Base-by-base conservation (phyloP, 2,329 filamentous ascomycete species). In the Ophiosphaerella herpotricha region DNA sequence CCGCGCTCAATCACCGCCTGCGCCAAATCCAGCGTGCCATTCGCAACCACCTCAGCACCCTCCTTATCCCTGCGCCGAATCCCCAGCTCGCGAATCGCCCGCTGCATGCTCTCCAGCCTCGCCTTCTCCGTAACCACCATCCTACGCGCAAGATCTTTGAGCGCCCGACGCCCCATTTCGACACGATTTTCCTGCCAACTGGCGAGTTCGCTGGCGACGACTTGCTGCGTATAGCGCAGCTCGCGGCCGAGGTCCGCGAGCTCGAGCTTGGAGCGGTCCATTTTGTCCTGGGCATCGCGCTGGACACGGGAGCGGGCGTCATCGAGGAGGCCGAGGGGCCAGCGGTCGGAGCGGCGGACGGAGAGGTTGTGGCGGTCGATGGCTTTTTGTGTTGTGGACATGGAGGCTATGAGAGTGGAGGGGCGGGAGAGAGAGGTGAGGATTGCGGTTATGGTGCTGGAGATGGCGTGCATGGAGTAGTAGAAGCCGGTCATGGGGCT, bases 101-200 rank as follows among this genome's bases (percentile, higher is more conserved):
- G 81, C 75, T 82, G 83, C 80, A 99, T 87, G 16, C 88, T 86
- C 60, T 91, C 90, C 57, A 96, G 76, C 59, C 89, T 82, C 67
- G 89, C 88, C 58, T 83, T 84, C 75, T 99, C 94, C 45, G 83
- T 82, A 4, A 96, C 84, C 23, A 97, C 79, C 82, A 92, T 91
- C 29, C 85, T 84, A 65, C 80, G 83, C 14, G 89, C 93, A 61
- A 96, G 84, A 39, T 91, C 85, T 58, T 82, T 84, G 54, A 97
- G 83, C 24, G 90, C 89, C 50, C 83, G 83, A 53, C 86, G 79
- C 1, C 89, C 91, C 75, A 90, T 85, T 64, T 83, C 85, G 59
- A 91, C 90, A 66, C 96, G 86, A 77, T 91, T 84, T 35, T 95
- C 91, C 66, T 96, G 92, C 91, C 94, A 99, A 13, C 90, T 91